Percentiles rank a stretch among this genome's conserved stretches.
Conservation (phyloP, 352 stramenopile species). For the Globisporangium megalacanthum region DNA sequence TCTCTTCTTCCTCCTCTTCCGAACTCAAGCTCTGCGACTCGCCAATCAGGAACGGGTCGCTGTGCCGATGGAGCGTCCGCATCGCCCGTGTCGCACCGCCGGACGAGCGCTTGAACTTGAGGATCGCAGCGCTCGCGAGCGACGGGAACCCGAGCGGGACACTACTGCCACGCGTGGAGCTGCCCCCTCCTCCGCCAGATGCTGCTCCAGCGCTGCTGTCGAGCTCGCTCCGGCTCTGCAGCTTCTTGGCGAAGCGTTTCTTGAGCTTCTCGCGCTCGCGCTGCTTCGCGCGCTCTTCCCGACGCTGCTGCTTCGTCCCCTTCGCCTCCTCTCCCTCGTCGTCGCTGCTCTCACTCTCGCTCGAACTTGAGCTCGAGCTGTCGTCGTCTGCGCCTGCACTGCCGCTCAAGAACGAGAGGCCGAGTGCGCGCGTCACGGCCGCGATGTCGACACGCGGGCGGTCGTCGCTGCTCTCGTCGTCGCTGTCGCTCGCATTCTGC, state of each 20-base stretch:
- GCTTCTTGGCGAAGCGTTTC: constrained; percentile 13
- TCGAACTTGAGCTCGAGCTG: constrained; percentile 3
- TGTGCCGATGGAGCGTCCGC: constrained; percentile 11
- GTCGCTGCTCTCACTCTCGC: background rate
- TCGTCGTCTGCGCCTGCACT: background rate
- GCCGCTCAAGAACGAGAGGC: constrained; percentile 10
- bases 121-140: constrained; percentile 15
- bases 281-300: background rate
- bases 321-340: background rate
- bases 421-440: constrained; percentile 13
- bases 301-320: constrained; percentile 1
- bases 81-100: background rate
- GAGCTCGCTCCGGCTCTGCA: constrained; percentile 12
- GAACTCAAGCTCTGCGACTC: constrained; percentile 19
- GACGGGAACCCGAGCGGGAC: constrained; percentile 10
- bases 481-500: background rate
- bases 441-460: constrained; percentile 8
- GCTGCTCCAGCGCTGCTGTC: background rate
- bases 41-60: constrained; percentile 15
- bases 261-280: constrained; percentile 11
- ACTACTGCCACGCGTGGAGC: background rate
- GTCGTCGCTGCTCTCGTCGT: background rate
- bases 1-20: constrained; percentile 14
- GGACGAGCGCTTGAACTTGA: constrained; percentile 15
- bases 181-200: background rate